Conservation (phyloP, 495 filamentous ascomycete genomes). For the Staphylotrichum tortipilum region DNA sequence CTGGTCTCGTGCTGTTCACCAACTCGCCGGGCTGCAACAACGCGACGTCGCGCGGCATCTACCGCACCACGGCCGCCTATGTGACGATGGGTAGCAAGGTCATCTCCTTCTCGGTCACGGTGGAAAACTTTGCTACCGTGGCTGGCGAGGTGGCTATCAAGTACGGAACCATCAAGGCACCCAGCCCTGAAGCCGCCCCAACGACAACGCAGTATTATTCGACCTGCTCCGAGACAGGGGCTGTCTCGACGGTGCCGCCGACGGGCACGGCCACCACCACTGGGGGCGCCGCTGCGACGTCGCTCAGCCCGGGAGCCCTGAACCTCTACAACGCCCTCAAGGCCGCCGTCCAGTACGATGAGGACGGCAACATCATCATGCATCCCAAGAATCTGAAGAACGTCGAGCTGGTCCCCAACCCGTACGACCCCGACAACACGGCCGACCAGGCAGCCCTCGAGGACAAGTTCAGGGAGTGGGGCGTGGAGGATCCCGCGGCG, state of each 20-base stretch:
- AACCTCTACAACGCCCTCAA: not conserved
- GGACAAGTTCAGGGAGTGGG: not conserved
- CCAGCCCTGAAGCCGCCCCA: not conserved
- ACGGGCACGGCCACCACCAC: not conserved
- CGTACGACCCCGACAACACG: not conserved
- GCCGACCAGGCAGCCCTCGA: not conserved
- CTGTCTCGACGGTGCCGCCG: not conserved
- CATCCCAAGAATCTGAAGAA: not conserved
- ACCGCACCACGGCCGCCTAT: not conserved
- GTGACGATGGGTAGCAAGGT: not conserved
- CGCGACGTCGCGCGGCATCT: not conserved
- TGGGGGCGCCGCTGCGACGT: not conserved
- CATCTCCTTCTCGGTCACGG: not conserved
- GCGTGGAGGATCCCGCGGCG: not conserved
- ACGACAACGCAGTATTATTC: not conserved
- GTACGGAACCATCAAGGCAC: not conserved
- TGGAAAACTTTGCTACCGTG: not conserved
- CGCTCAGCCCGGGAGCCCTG: not conserved
- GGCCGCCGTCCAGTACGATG: not conserved
- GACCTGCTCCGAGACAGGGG: not conserved
- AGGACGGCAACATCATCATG: not conserved
- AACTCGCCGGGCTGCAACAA: not conserved
- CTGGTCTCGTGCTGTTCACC: not conserved
- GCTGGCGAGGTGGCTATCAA: not conserved
- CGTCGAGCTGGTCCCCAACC: not conserved